phyloP scores from a whole-genome alignment of 1,139 yeast genomes.

The Saccharomyces hybrid region DNA sequence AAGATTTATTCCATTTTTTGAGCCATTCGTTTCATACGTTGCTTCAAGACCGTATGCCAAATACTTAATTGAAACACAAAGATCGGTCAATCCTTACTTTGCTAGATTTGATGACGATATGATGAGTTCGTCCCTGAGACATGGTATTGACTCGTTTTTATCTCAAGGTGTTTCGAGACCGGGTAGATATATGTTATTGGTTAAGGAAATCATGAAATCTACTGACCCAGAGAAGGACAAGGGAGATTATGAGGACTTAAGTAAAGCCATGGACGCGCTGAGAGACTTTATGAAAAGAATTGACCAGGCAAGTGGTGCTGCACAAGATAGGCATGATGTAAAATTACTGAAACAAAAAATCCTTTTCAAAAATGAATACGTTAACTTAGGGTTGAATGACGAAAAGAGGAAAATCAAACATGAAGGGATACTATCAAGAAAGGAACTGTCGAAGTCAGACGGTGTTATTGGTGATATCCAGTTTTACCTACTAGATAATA shows the following conservation, averaged over 20 bases:
- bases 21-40: slow-evolving; percentile 85
- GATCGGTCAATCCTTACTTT: slow-evolving; percentile 80
- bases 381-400: slow-evolving; percentile 75
- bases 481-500: slow-evolving; percentile 81
- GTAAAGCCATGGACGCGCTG: slow-evolving; percentile 67
- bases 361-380: slow-evolving; percentile 75
- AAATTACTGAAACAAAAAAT: slow-evolving; percentile 76
- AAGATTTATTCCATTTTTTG: slow-evolving; percentile 78
- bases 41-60: slow-evolving; percentile 96
- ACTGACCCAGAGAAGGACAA: slow-evolving; percentile 41
- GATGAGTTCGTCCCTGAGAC: slow-evolving; percentile 75
- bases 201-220: slow-evolving; percentile 80
- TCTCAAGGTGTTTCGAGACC: slow-evolving; percentile 95
- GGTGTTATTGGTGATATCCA: slow-evolving; percentile 50
- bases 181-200: slow-evolving; percentile 81
- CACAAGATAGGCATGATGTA: slow-evolving; percentile 85
- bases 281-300: slow-evolving; percentile 71
- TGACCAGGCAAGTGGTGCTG: slow-evolving; percentile 86
- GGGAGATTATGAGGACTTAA: slow-evolving; percentile 64
- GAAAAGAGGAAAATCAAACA: slow-evolving; percentile 61
- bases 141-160: slow-evolving; percentile 85
- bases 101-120: slow-evolving; percentile 88
- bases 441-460: slow-evolving; percentile 29
- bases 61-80: slow-evolving; percentile 91
- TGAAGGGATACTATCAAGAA: slow-evolving; percentile 33